Evolutionary conservation across 352 stramenopile species (phyloP).

Genomic region (Phytopythium helicoides): DNA sequence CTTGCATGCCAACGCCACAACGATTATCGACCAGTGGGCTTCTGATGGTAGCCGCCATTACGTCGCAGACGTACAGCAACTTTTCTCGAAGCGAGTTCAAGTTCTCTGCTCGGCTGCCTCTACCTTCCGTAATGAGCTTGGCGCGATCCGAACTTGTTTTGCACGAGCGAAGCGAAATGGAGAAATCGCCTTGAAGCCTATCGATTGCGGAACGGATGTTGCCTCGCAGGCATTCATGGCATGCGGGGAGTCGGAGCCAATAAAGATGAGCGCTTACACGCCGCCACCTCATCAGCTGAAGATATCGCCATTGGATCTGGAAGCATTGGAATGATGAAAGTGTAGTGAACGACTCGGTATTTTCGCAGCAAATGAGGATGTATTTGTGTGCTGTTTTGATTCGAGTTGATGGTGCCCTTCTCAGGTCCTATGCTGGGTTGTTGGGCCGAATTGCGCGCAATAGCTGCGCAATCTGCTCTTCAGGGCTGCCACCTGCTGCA

Average conservation of each 20-base stretch:
- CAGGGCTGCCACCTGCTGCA: slow-evolving; percentile 17
- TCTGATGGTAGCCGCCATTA: slow-evolving; percentile 14
- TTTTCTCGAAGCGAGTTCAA: slow-evolving; percentile 34
- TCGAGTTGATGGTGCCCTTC: not conserved
- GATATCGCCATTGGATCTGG: slow-evolving; percentile 4
- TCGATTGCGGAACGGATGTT: slow-evolving; percentile 18
- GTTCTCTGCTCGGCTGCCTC: slow-evolving; percentile 36
- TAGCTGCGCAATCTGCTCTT: slow-evolving; percentile 59
- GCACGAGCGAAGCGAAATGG: slow-evolving; percentile 14
- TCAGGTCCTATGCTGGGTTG: slow-evolving; percentile 13
- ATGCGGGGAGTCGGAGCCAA: slow-evolving; percentile 15
- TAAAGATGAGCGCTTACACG: slow-evolving; percentile 10
- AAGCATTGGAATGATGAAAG: not conserved
- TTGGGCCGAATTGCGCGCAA: slow-evolving; percentile 50
- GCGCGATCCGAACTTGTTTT: slow-evolving; percentile 42
- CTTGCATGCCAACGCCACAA: slow-evolving; percentile 14
- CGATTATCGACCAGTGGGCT: slow-evolving; percentile 32
- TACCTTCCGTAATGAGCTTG: slow-evolving; percentile 22
- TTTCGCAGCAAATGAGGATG: not conserved
- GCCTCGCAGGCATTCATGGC: slow-evolving; percentile 21
- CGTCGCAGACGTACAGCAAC: slow-evolving; percentile 21
- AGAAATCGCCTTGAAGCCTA: slow-evolving; percentile 12
- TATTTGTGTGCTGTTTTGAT: not conserved
- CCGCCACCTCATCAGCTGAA: not conserved
- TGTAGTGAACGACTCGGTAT: not conserved